phyloP scores from a whole-genome alignment of 768 basidiomycete species.

The Pulveroboletus sp. region DNA sequence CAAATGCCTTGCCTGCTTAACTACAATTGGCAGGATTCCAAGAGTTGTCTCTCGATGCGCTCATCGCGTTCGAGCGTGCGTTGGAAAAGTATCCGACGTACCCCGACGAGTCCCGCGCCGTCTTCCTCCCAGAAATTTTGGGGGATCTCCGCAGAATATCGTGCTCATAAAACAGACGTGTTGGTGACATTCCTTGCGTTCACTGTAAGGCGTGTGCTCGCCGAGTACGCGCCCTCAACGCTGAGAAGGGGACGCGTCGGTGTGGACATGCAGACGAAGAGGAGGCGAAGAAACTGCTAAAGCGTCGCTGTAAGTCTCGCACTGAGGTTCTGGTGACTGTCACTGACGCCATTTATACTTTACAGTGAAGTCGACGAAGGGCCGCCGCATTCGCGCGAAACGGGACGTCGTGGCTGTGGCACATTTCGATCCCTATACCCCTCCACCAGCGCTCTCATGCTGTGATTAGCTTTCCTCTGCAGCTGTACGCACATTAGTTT shows the following conservation, averaged over 20 bases:
- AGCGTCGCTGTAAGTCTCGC: slow-evolving; percentile 8
- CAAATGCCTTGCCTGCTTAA: slow-evolving; percentile 9
- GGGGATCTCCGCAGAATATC: slow-evolving; percentile 8
- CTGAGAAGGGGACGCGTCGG: not conserved
- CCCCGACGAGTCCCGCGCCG: not conserved
- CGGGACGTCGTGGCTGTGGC: not conserved
- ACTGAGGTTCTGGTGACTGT: not conserved
- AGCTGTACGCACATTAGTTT: not conserved
- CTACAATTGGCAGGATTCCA: slow-evolving; percentile 12
- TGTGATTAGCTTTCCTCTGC: slow-evolving; percentile 1
- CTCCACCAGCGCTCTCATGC: slow-evolving; percentile 12
- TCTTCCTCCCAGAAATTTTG: not conserved
- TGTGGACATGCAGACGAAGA: not conserved
- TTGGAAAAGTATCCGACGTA: slow-evolving; percentile 13
- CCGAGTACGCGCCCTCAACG: not conserved
- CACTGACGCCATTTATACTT: not conserved
- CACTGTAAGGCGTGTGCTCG: slow-evolving; percentile 1
- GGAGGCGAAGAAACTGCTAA: not conserved
- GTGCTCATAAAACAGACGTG: not conserved
- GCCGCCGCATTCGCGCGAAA: not conserved
- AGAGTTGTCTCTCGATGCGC: slow-evolving; percentile 5
- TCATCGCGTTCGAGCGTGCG: slow-evolving; percentile 14
- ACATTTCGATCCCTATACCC: slow-evolving; percentile 6
- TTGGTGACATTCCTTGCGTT: not conserved
- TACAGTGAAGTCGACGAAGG: slow-evolving; percentile 8